Base-by-base conservation (phyloP, 2,329 filamentous ascomycete species). In the Aspergillus costaricaensis region DNA sequence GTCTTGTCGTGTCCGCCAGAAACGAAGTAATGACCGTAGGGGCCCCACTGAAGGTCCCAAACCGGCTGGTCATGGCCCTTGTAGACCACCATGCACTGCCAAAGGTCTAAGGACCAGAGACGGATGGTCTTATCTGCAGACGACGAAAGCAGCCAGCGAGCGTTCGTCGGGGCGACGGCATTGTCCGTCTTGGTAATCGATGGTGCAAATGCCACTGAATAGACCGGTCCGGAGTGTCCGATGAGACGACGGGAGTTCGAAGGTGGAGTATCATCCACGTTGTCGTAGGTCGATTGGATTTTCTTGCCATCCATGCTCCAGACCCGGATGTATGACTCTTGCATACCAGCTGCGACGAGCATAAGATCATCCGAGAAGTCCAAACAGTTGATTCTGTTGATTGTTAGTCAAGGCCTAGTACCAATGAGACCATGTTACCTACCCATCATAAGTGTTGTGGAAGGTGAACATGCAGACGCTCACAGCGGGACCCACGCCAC, bases 401-500 rank as follows among this genome's bases (percentile, higher is more conserved):
- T n/a, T n/a, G 17, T 30, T 17, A 47, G 38, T 14, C 15, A 54
- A 2, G 7, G 6, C 12, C 4, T 17, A 5, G 3, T 23, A 12
- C 44, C 9, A 9, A 48, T 12, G 19, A 7, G 9, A 61, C 58
- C 47, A 17, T 2, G 21, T 5, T 36, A 64, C 86, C 81, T 79
- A 93, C 91, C 87, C 90, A 76, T 96, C 92, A 64, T 92, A 88
- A 0, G 91, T 96, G 76, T 99, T 99, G 81, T 99, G 95, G 72
- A 98, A 96, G 0, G 95, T 99, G 74, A 96, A 97, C 91, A 98
- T 98, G 81, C 91, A 95, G 23, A 96, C 89, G 70, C 92, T 96
- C 61, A 97, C 83, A 25, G 88, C 88, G 57, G 92, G 87, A 14
- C 93, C 92, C 54, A 93, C 85, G 8, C 93, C 94, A 15, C 92